Conservation (phyloP, 768 basidiomycete species). For the Leccinum variicolor region DNA sequence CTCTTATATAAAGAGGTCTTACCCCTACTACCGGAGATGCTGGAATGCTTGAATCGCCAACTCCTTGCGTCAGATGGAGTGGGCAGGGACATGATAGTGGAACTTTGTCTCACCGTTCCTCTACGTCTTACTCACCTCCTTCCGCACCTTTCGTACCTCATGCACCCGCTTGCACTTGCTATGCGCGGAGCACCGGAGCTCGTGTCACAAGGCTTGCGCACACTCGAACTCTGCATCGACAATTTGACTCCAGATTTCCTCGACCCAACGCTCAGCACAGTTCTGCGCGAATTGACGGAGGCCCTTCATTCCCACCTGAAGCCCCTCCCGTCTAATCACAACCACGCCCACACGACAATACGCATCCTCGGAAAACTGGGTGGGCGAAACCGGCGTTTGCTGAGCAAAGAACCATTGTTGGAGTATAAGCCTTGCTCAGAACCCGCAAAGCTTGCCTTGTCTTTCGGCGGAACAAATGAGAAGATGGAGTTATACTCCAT, state of each 20-base stretch:
- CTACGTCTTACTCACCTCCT: slow-evolving; percentile 92
- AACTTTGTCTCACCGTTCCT: slow-evolving; percentile 95
- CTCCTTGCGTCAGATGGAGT: slow-evolving; percentile 80
- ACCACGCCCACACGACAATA: slow-evolving; percentile 90
- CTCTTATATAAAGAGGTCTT: slow-evolving; percentile 93
- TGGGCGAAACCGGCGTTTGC: slow-evolving; percentile 84
- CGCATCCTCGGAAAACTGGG: slow-evolving; percentile 96
- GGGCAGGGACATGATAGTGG: slow-evolving; percentile 89
- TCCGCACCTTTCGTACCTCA: slow-evolving; percentile 91
- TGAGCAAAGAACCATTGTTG: slow-evolving; percentile 76
- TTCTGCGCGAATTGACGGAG: slow-evolving; percentile 91
- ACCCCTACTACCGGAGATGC: slow-evolving; percentile 94
- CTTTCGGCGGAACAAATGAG: slow-evolving; percentile 66
- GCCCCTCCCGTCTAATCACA: slow-evolving; percentile 84
- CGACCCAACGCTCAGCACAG: slow-evolving; percentile 91
- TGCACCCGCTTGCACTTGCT: slow-evolving; percentile 93
- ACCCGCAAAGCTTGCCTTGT: slow-evolving; percentile 65
- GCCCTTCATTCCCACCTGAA: slow-evolving; percentile 89
- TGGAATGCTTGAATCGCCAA: slow-evolving; percentile 91
- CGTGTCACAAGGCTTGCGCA: slow-evolving; percentile 92
- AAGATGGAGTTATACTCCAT: slow-evolving; percentile 66
- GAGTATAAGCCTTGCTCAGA: slow-evolving; percentile 69
- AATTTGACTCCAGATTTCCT: slow-evolving; percentile 97
- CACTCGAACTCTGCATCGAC: slow-evolving; percentile 98
- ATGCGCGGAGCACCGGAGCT: slow-evolving; percentile 84